phyloP scores from a whole-genome alignment of 179 eudicot species.

The Carnegiea gigantea region DNA sequence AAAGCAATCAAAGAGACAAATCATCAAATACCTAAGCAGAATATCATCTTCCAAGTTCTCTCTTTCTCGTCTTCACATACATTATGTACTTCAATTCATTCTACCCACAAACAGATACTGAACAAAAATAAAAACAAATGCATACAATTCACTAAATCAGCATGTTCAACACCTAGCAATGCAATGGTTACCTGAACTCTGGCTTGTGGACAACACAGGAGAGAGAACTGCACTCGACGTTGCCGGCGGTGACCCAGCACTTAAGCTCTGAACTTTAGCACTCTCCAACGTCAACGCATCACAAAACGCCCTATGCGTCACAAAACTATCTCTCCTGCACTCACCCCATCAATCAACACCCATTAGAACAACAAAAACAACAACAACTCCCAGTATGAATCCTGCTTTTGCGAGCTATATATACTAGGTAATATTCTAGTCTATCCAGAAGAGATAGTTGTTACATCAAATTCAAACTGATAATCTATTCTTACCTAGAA shows the following conservation, averaged over 20 bases:
- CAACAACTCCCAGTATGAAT: neutral
- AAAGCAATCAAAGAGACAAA: neutral
- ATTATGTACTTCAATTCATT: conserved; percentile 1
- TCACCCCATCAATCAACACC: neutral
- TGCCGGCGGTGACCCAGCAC: conserved; percentile 11
- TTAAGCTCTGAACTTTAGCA: conserved; percentile 16
- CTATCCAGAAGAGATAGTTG: too few species aligned
- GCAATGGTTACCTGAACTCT: conserved; percentile 48
- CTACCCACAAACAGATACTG: neutral
- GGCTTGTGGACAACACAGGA: conserved; percentile 46
- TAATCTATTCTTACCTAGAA: conserved; percentile 15
- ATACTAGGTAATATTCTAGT: neutral
- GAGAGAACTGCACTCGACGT: conserved; percentile 33
- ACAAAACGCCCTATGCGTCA: conserved; percentile 37
- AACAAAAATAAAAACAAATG: neutral
- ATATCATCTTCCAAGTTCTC: conserved; percentile 9
- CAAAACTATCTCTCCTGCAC: conserved; percentile 35
- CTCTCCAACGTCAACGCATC: conserved; percentile 31
- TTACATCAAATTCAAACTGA: too few species aligned
- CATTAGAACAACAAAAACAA: too few species aligned
- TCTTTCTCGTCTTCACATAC: conserved; percentile 11
- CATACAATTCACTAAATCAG: neutral
- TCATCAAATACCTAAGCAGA: conserved; percentile 14
- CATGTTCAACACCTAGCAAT: neutral
- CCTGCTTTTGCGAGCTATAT: neutral